These are phyloP conservation scores for Fusarium pseudonygamai DNA, from an alignment of 2,329 filamentous ascomycete species.

Conservation along the genomic window DNA sequence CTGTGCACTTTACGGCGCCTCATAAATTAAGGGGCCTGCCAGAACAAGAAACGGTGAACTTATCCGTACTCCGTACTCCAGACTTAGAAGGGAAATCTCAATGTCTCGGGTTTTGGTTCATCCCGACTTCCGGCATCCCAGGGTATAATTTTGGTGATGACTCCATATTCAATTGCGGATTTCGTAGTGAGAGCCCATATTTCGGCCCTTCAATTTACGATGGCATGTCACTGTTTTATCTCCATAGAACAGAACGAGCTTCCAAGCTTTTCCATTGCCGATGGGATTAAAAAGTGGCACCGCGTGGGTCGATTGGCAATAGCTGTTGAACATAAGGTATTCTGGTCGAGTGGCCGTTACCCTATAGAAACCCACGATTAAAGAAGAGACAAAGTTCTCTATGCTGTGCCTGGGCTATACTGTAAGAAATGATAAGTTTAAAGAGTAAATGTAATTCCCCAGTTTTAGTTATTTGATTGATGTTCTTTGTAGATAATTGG, in stretches of 20 bases:
- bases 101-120: not conserved
- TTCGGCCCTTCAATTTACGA: not conserved
- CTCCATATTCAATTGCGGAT: not conserved
- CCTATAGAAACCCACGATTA: not conserved
- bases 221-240: not conserved
- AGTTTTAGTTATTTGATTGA: no score
- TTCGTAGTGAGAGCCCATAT: not conserved
- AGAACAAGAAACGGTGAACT: not conserved
- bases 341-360: not conserved
- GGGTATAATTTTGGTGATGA: no score
- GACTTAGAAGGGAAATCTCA: not conserved
- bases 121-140: not conserved
- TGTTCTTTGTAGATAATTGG: no score
- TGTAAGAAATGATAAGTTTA: no score
- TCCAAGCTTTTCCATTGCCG: not conserved
- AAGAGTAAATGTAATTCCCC: no score
- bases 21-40: not conserved
- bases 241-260: fast-evolving
- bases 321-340: no score
- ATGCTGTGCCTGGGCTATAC: no score
- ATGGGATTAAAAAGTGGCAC: not conserved
- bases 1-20: not conserved
- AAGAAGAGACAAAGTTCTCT: no score
- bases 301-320: not conserved
- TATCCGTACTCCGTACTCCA: no score